These are phyloP conservation scores for Keithomyces neogunnii DNA, from an alignment of 2,329 filamentous ascomycete species.

Conservation along the genomic window DNA sequence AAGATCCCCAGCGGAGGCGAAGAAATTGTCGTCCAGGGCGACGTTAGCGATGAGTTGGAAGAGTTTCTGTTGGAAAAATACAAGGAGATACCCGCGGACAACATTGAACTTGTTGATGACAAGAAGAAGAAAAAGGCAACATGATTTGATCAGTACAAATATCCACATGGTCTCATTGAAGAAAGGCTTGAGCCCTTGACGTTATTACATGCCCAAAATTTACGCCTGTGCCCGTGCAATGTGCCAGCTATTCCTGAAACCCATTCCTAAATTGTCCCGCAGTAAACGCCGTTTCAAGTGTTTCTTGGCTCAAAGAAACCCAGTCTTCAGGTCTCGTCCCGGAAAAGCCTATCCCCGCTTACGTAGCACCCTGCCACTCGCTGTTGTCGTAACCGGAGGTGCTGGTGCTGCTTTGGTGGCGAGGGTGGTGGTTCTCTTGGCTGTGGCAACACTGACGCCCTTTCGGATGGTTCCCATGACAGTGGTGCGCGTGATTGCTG, in stretches of 20 bases:
- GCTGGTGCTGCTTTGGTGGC: conserved; percentile 30
- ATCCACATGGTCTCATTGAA: conserved; percentile 1
- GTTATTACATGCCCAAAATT: not conserved
- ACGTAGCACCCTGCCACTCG: conserved; percentile 44
- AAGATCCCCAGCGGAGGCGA: conserved; percentile 80
- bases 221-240: not conserved
- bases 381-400: conserved; percentile 31
- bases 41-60: conserved; percentile 88
- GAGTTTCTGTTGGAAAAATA: conserved; percentile 89
- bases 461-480: conserved; percentile 47
- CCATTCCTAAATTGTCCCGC: not conserved
- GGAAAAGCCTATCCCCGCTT: conserved; percentile 35
- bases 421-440: conserved; percentile 41
- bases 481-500: conserved; percentile 38
- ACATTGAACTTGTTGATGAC: conserved; percentile 90
- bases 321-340: not conserved
- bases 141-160: not conserved
- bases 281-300: conserved; percentile 5
- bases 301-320: not conserved
- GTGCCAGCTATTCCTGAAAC: not conserved
- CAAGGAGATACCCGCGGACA: conserved; percentile 84
- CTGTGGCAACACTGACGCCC: conserved; percentile 36
- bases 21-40: conserved; percentile 96
- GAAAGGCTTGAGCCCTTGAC: not conserved
- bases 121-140: conserved; percentile 69